phyloP scores from a whole-genome alignment of 2,329 filamentous ascomycete species.

The Celoporthe dispersa region DNA sequence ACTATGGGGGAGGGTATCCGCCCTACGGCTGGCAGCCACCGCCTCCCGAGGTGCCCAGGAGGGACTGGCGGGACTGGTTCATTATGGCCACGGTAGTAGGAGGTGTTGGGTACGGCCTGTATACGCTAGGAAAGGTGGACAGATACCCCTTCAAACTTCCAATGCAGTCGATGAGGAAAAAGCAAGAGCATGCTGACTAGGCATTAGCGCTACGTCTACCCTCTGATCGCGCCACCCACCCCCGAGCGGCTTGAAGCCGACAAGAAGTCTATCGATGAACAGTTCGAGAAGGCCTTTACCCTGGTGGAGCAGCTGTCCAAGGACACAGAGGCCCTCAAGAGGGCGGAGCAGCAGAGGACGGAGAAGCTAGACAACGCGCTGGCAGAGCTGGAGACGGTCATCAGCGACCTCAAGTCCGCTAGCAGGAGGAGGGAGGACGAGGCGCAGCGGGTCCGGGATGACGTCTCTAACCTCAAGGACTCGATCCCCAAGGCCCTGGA shows the following conservation, averaged over 20 bases:
- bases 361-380: conserved; percentile 82
- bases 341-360: conserved; percentile 81
- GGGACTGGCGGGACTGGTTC: conserved; percentile 99
- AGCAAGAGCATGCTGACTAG: background rate
- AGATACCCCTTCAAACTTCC: conserved; percentile 31
- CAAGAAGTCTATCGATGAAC: conserved; percentile 88
- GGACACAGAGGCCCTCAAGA: conserved; percentile 87
- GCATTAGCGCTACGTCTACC: conserved; percentile 81
- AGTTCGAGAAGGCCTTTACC: conserved; percentile 89
- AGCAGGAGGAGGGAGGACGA: conserved; percentile 86
- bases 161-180: no score
- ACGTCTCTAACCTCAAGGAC: conserved; percentile 81
- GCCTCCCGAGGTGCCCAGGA: conserved; percentile 66
- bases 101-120: conserved; percentile 87
- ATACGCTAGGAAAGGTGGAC: conserved; percentile 84
- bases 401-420: conserved; percentile 79
- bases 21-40: conserved; percentile 61
- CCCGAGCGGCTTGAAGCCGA: conserved; percentile 93
- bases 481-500: conserved; percentile 87
- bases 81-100: conserved; percentile 98
- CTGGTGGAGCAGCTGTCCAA: conserved; percentile 90
- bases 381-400: conserved; percentile 80
- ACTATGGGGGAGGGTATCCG: conserved; percentile 51
- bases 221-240: conserved; percentile 89
- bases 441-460: conserved; percentile 81